Evolutionary conservation across 2,329 filamentous ascomycete genomes (phyloP).

Genomic region (Aspergillus sp.): DNA sequence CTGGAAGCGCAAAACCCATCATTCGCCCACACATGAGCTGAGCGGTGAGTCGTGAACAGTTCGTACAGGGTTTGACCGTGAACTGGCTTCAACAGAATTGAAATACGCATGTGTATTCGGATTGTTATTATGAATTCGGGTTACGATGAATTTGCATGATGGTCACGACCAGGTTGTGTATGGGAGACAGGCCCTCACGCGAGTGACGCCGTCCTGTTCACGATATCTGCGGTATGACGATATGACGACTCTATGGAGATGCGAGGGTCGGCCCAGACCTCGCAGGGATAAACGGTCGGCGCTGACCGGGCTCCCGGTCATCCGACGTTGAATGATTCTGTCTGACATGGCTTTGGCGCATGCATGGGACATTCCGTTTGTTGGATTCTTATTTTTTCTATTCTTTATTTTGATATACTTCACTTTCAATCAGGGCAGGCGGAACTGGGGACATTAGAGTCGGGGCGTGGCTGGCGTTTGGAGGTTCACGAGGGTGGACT

Average conservation of each 20-base stretch:
- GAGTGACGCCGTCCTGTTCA: background rate
- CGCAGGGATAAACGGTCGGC: background rate
- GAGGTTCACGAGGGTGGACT: conserved; percentile 4
- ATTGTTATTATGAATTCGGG: conserved; percentile 14
- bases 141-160: conserved; percentile 29
- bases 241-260: conserved; percentile 5
- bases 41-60: conserved; percentile 30
- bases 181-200: conserved; percentile 1
- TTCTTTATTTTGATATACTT: conserved; percentile 6
- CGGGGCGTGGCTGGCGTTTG: conserved; percentile 17
- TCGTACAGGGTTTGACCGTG: too few relatives aligned
- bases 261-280: background rate
- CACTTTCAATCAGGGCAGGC: conserved; percentile 3
- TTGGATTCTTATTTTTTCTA: conserved; percentile 1
- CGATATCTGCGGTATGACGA: conserved; percentile 2
- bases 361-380: conserved; percentile 1
- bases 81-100: too few relatives aligned
- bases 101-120: conserved; percentile 1
- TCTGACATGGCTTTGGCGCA: conserved; percentile 4
- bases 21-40: conserved; percentile 28
- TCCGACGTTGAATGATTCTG: background rate
- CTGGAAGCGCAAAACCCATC: conserved; percentile 37
- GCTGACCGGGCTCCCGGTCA: background rate
- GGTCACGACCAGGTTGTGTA: conserved; percentile 24
- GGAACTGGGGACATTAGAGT: conserved; percentile 13